A percentile compares a stretch with the other conserved stretches of the same genome.
Evolutionary conservation across 2,329 filamentous ascomycete species (phyloP).

Genomic region (Pseudohalonectria lignicola): DNA sequence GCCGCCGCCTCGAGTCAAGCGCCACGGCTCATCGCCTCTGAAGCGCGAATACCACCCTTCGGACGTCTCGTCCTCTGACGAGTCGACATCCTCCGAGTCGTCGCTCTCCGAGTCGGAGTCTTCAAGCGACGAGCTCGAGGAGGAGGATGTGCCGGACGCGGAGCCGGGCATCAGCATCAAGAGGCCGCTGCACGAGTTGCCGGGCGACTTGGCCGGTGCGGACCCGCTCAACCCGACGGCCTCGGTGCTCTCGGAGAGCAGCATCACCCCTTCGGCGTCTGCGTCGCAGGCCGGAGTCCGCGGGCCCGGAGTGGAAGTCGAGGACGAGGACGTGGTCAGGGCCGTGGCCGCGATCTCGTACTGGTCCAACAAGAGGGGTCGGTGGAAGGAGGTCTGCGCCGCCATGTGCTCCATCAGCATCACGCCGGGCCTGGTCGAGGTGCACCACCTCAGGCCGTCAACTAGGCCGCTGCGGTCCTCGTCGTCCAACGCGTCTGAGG

Average conservation of each 20-base stretch:
- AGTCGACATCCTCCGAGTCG: slow-evolving; percentile 27
- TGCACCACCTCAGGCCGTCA: slow-evolving; percentile 30
- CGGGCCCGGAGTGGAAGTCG: slow-evolving; percentile 38
- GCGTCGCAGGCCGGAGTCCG: slow-evolving; percentile 60
- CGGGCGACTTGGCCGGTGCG: slow-evolving; percentile 16
- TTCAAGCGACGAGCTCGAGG: slow-evolving; percentile 47
- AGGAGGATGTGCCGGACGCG: slow-evolving; percentile 47
- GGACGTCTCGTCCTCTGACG: slow-evolving; percentile 40
- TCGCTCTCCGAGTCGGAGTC: slow-evolving; percentile 28
- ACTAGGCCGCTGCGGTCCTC: slow-evolving; percentile 18
- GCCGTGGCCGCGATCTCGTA: slow-evolving; percentile 46
- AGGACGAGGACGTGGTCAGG: slow-evolving; percentile 29
- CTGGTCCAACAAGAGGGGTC: slow-evolving; percentile 48
- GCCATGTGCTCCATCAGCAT: slow-evolving; percentile 44
- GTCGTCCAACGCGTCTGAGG: slow-evolving; percentile 18
- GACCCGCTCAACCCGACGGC: slow-evolving; percentile 16
- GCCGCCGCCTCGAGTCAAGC: slow-evolving; percentile 38
- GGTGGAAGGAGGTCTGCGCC: slow-evolving; percentile 46
- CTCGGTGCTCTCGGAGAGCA: slow-evolving; percentile 40
- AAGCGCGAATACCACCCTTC: slow-evolving; percentile 97
- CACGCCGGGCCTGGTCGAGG: slow-evolving; percentile 47
- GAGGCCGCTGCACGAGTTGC: too few relatives aligned
- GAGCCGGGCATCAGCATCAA: slow-evolving; percentile 47
- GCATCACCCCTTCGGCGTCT: slow-evolving; percentile 69
- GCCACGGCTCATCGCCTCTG: slow-evolving; percentile 79